Evolutionary conservation across 257 asterid species (phyloP), one percentile per base, ranked within the genome.

Genomic region (Capsicum chinense): DNA sequence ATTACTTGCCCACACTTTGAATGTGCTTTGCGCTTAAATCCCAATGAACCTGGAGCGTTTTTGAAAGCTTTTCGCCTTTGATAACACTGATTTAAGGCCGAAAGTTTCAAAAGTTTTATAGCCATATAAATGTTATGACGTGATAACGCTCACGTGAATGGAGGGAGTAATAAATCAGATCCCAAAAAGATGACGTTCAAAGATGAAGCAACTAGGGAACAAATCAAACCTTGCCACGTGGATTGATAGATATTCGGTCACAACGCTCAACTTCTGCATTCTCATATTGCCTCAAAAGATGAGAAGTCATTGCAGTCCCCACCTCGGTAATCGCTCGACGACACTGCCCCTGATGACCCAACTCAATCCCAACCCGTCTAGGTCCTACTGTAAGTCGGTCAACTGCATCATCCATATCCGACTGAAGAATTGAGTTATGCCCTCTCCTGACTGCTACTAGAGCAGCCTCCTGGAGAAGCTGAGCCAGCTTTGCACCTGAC

Each of bases 331-430:
- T 92, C 62, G 99, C 98, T 87, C 99, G 91, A 56, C 95, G 98
- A 67, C 96, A 93, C 85, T 97, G 98, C 13, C 99, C 98, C 87
- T 93, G 97, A 90, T 93, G 93, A 83, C 97, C 95, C 80, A 97
- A 91, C 88, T 91, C 90, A 39, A 97, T 56, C 44, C 97, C 99
- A 7, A 91, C 82, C 57, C 93, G 97, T 86, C 85, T 95, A 13
- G 98, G 98, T 73, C 99, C 99, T 76, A 97, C 95, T n/a, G 98
- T 95, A 48, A 97, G 97, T 80, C 99, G 92, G 85, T 93, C 98
- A 59, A 93, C 97, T n/a, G 98, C 99, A 88, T 94, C 95, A 88
- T 97, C 98, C 91, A 97, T 86, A 88, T 97, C 99, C 7, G 97
- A 83, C 37, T 90, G 90, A 86, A 95, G 88, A 87, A 97, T 93